Evolutionary conservation across 331 rosid species (phyloP), one percentile per base, ranked within the genome.

Genomic region (Cydonia oblonga): DNA sequence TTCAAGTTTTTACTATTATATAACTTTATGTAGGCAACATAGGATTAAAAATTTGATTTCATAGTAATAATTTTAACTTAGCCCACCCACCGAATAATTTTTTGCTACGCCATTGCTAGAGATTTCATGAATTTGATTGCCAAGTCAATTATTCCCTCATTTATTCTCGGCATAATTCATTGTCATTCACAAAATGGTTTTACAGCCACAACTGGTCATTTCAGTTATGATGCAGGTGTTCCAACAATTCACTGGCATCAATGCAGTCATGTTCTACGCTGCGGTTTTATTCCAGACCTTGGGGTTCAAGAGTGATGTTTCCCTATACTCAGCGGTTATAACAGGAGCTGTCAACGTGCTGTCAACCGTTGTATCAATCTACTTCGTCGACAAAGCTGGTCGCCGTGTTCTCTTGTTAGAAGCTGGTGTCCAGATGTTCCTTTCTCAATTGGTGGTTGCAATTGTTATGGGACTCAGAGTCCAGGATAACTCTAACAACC

Each of bases 161-260:
- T n/a, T n/a, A n/a, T n/a, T n/a, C n/a, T n/a, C n/a, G n/a, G n/a
- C n/a, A n/a, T n/a, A n/a, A n/a, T n/a, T n/a, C n/a, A n/a, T n/a
- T n/a, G n/a, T n/a, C n/a, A n/a, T n/a, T n/a, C n/a, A n/a, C n/a
- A n/a, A n/a, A n/a, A n/a, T n/a, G n/a, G n/a, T n/a, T n/a, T n/a
- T n/a, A n/a, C n/a, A n/a, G 70, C 86, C 86, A 9, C 81, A 76
- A 22, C 71, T 83, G 14, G 9, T 63, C 25, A 66, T 63, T 26
- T 29, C 68, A 15, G 22, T 71, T 7, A 22, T 38, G 64, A 38
- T 71, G 42, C 75, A 71, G 40, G 69, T 91, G 40, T 91, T 91
- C 90, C 97, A 91, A 35, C 97, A 91, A 69, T 80, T 81, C 72
- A 91, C 97, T 0, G 97, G 97, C 53, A 91, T 91, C 65, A 91